Base-by-base conservation (phyloP, 2,329 filamentous ascomycete genomes). In the Neonectria faginata region DNA sequence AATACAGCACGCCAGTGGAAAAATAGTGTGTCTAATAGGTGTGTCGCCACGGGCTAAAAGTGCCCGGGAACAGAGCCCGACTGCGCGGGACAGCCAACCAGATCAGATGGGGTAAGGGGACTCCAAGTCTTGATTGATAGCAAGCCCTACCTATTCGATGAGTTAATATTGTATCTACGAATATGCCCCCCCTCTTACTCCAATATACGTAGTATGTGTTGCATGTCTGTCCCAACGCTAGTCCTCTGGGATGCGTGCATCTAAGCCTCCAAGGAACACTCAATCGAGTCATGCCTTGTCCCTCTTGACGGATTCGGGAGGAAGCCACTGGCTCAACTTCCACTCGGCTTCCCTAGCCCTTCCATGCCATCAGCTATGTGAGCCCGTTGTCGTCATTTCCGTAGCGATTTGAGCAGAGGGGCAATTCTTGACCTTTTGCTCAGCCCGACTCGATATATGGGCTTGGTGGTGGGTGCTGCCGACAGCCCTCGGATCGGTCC, bases 401-500 rank as follows among this genome's bases (percentile, higher is more conserved):
- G 81, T 57, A 86, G 67, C 22, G 79, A 79, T 74, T 86, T 86
- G 27, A 87, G 75, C 57, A 87, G 72, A 29, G 85, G 84, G 39
- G 84, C 83, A 64, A 87, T 86, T 62, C 82, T 79, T 18, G 80
- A 80, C 70, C 75, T 79, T 73, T 81, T 85, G 76, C 84, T 86
- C 67, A 86, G 73, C 3, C 85, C 85, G 58, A 87, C 84, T 16
- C 85, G 79, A 66, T 83, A 85, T 16, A 80, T 67, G 16, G 83
- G 82, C 65, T 82, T 84, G 14, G 71, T 70, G 22, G 65, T 61
- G 11, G 53, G 22, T 10, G 51, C 54, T n/a, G 66, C 58, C 11
- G 70, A 68, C 18, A 71, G 20, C 10, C 71, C 70, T 18, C 66
- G 64, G n/a, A 64, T 64, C 4, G 65, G 64, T 1, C 54, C 66